Evolutionary conservation across 2,329 filamentous ascomycete species (phyloP).

Genomic region (Colletotrichum sp.): DNA sequence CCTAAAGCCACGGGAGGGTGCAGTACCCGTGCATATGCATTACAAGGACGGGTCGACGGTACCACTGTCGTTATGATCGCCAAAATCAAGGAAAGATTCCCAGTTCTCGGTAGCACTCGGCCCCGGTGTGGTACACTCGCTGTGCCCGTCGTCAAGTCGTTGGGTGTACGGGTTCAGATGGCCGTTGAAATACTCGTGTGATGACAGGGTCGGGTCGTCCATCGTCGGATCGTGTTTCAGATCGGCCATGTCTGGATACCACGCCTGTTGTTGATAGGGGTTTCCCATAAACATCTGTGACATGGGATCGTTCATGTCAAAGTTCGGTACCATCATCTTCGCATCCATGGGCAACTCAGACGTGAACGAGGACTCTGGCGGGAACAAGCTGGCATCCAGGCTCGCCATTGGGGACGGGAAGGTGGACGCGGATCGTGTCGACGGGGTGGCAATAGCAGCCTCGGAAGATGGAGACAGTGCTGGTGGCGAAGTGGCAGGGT

Average conservation of each 20-base stretch:
- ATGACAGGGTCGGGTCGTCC: neutral
- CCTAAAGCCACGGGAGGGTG: neutral
- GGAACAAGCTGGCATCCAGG: conserved; percentile 27
- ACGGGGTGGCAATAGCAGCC: conserved; percentile 3
- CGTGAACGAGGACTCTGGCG: conserved; percentile 42
- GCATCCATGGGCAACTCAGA: conserved; percentile 46
- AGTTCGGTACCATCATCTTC: conserved; percentile 42
- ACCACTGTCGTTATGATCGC: conserved; percentile 19
- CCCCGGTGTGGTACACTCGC: neutral
- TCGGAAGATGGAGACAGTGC: conserved; percentile 31
- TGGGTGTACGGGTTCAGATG: conserved; percentile 13
- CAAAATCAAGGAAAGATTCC: conserved; percentile 19
- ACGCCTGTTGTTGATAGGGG: conserved; percentile 1
- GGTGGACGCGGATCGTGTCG: conserved; percentile 27
- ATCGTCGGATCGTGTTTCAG: neutral
- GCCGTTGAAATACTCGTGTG: conserved; percentile 7
- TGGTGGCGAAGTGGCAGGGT: conserved; percentile 29
- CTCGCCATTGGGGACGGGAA: conserved; percentile 23
- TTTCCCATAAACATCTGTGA: conserved; percentile 16
- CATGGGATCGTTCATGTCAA: conserved; percentile 33
- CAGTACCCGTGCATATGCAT: neutral
- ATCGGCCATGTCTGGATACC: conserved; percentile 1
- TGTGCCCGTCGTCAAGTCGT: neutral
- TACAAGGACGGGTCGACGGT: conserved; percentile 6
- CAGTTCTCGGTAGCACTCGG: neutral